Evolutionary conservation across 306 rosid species (phyloP).

Genomic region (Myrica gale): DNA sequence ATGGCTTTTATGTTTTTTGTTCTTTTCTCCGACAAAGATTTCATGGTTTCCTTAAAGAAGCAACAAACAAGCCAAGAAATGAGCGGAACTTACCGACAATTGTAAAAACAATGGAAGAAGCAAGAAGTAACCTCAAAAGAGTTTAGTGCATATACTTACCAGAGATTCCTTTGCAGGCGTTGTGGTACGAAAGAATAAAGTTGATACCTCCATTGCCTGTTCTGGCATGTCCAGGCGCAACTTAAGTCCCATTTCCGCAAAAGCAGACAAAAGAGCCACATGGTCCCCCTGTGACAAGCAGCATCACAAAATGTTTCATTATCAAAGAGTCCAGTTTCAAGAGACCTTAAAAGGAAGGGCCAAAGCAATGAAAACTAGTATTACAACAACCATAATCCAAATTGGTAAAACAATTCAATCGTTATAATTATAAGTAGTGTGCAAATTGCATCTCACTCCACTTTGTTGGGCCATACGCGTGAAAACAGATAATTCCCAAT

Average conservation of each 20-base stretch:
- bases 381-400: background rate
- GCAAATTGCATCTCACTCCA: background rate
- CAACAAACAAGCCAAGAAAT: conserved; percentile 28
- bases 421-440: background rate
- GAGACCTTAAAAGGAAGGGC: conserved; percentile 8
- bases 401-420: background rate
- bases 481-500: background rate
- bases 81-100: conserved; percentile 19
- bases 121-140: conserved; percentile 20
- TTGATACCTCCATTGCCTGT: conserved; percentile 86
- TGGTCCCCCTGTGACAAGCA: conserved; percentile 78
- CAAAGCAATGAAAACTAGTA: background rate
- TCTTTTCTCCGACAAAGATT: conserved; percentile 69
- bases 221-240: conserved; percentile 90
- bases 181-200: conserved; percentile 74
- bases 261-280: conserved; percentile 90
- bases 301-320: conserved; percentile 19
- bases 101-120: conserved; percentile 15
- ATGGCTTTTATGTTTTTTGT: conserved; percentile 69
- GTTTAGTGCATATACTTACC: conserved; percentile 43
- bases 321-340: conserved; percentile 16
- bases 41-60: conserved; percentile 60
- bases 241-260: conserved; percentile 97
- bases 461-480: background rate
- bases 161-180: conserved; percentile 67